Evolutionary conservation across 2,329 filamentous ascomycete species (phyloP), one percentile per base, ranked within the genome.

Genomic region (Emericellopsis atlantica): DNA sequence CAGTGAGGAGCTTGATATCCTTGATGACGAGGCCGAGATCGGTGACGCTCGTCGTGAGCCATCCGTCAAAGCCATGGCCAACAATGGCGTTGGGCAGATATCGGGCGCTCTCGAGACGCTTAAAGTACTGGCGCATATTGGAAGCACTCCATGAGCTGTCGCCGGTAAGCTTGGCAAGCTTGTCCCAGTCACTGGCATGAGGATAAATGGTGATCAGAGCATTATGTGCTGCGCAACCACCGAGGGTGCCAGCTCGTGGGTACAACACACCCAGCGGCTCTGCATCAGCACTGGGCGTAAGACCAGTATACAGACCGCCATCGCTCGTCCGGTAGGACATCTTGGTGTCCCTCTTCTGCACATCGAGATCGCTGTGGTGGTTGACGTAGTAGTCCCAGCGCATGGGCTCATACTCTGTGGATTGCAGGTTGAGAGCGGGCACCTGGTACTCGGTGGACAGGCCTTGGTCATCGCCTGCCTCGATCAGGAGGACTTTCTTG

Each of bases 11-110:
- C 33, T 36, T 55, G n/a, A 46, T 26, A 43, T 45, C 37, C 5
- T 26, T 10, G 12, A 42, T 39, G 23, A 42, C 39, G 16, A 43
- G 34, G 22, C 41, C 42, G n/a, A 56, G 43, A 1, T 23, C 44
- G 5, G 48, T 36, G 11, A 36, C 32, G 23, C 40, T 37, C 24
- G 39, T 36, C 24, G 40, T 38, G 22, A 41, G 57, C 65, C 67
- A 73, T 4, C 69, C 70, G 32, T 66, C 51, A 44, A 64, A 69
- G 8, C 70, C 71, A 46, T 74, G 70, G 4, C 67, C 69, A 7
- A 49, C 36, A 4, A 48, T 51, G 5, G 50, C 50, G 14, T 49
- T 44, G 4, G 54, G 51, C 2, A 72, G 51, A 49, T 74, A 72
- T 3, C 55, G 48, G 54, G 62, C 62, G 44, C 61, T 58, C 53